Evolutionary conservation across 2,329 filamentous ascomycete genomes (phyloP), one percentile per base, ranked within the genome.

Genomic region (Curvularia hawaiiensis): DNA sequence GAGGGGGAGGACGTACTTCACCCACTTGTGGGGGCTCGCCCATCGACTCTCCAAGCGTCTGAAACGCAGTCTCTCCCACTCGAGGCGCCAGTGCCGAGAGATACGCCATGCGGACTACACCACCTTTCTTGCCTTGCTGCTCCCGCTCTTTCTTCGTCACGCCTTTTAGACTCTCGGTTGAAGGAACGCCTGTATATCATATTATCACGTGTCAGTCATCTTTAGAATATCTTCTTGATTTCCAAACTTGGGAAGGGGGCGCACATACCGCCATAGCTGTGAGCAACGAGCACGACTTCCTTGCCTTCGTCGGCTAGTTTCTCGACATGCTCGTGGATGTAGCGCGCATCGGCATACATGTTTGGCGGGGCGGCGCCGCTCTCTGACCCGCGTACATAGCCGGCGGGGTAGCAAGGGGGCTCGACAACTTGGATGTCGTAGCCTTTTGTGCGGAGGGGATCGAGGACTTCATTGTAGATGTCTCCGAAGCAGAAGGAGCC

Each of bases 201-300:
- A 18, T 26, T 16, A 43, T 20, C 18, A 35, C 14, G 10, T 30
- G 30, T 47, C 14, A 59, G 35, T 4, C 22, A 24, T 24, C 22
- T 24, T 24, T 24, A 3, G 4, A 24, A 3, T 18, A 11, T 45
- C n/a, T n/a, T n/a, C n/a, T n/a, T n/a, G n/a, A n/a, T n/a, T n/a
- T n/a, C n/a, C n/a, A n/a, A n/a, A 24, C 22, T 24, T 24, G 1
- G 22, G 22, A 4, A 4, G 22, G 22, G 22, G 22, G 22, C 3
- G 4, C 2, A 51, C 56, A 49, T 38, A 62, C 74, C 77, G 20
- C 75, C 69, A 58, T 78, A 78, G 7, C 75, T 78, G 57, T 79
- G 77, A 48, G 68, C 70, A 6, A 77, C 54, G 11, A 79, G 39
- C 4, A 78, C 60, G 18, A 79, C 62, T 20, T 78, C 71, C 52